Conservation (phyloP, 805 yeast species). For the Groenewaldozyma salmanticensis region DNA sequence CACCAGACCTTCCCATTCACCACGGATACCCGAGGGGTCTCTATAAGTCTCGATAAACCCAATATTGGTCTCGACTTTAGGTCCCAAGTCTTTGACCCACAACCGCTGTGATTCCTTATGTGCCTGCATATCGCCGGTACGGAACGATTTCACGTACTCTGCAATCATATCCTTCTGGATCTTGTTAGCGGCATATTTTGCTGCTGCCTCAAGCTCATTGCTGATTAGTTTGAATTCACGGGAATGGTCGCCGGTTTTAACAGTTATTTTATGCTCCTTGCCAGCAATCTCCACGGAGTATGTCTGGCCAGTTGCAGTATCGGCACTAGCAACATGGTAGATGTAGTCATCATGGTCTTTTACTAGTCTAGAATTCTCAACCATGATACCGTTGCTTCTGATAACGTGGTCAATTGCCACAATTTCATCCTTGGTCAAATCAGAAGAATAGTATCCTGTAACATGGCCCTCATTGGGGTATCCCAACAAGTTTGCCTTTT, state of each 20-base stretch:
- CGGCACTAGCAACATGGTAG: constrained; percentile 62
- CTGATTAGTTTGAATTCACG: constrained; percentile 54
- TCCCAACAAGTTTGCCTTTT: constrained; percentile 51
- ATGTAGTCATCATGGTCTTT: constrained; percentile 42
- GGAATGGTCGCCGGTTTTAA: constrained; percentile 72
- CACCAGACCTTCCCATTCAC: constrained; percentile 89
- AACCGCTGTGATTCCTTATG: constrained; percentile 75
- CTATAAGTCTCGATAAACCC: constrained; percentile 91
- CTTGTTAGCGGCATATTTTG: constrained; percentile 58
- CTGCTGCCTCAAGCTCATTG: constrained; percentile 46
- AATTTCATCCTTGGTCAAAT: constrained; percentile 49
- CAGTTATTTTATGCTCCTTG: constrained; percentile 32
- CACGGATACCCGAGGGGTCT: constrained; percentile 85
- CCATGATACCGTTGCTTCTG: constrained; percentile 54
- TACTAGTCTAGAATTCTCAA: constrained; percentile 70
- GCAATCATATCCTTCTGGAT: constrained; percentile 59
- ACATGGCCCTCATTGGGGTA: constrained; percentile 71
- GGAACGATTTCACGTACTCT: constrained; percentile 58
- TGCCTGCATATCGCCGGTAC: constrained; percentile 74
- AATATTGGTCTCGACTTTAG: constrained; percentile 67
- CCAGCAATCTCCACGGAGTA: constrained; percentile 29
- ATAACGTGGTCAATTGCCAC: constrained; percentile 57
- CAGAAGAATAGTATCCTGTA: constrained; percentile 60
- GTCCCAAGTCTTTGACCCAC: constrained; percentile 85
- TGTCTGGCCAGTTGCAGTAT: constrained; percentile 26